A percentile compares a stretch with the other conserved stretches of the same genome.
phyloP scores from a whole-genome alignment of 2,329 filamentous ascomycete species.

The Fusarium pseudograminearum region DNA sequence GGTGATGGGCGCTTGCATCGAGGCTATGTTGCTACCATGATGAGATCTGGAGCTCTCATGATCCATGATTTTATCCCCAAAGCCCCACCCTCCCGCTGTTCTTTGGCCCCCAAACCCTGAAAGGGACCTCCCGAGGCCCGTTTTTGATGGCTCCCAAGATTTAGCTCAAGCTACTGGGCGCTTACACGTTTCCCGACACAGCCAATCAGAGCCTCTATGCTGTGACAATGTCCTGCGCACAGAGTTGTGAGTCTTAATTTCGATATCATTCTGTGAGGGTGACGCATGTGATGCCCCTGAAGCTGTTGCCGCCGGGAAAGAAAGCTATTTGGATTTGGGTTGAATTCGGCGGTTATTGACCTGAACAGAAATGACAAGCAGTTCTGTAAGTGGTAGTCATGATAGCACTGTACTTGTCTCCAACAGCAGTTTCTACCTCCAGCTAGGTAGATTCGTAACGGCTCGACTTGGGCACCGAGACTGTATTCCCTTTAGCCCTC shows the following conservation, averaged over 20 bases:
- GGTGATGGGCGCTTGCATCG: constrained; percentile 41
- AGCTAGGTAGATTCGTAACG: not conserved
- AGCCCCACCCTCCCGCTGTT: constrained; percentile 21
- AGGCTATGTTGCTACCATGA: constrained; percentile 37
- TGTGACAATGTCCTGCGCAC: constrained; percentile 20
- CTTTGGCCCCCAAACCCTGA: constrained; percentile 38
- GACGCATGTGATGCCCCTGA: constrained; percentile 22
- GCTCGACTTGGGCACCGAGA: not conserved
- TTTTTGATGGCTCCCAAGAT: constrained; percentile 32
- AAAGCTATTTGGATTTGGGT: not conserved
- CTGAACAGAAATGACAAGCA: not conserved
- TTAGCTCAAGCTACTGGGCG: constrained; percentile 43
- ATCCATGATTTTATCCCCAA: constrained; percentile 33
- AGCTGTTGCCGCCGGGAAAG: constrained; percentile 17
- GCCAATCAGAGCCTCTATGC: constrained; percentile 40
- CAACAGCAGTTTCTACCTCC: not conserved
- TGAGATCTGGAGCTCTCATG: constrained; percentile 34
- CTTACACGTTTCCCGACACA: constrained; percentile 40
- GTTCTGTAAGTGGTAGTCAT: not conserved
- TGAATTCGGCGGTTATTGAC: constrained; percentile 13
- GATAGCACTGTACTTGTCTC: not conserved
- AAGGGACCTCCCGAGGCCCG: constrained; percentile 36
- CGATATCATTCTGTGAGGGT: constrained; percentile 16
- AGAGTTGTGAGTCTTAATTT: constrained; percentile 14
- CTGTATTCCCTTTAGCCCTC: not conserved